A percentile compares a stretch with the other conserved stretches of the same genome.
Evolutionary conservation across 176 grass and related monocot species (phyloP).

Genomic region (Eleusine coracana): DNA sequence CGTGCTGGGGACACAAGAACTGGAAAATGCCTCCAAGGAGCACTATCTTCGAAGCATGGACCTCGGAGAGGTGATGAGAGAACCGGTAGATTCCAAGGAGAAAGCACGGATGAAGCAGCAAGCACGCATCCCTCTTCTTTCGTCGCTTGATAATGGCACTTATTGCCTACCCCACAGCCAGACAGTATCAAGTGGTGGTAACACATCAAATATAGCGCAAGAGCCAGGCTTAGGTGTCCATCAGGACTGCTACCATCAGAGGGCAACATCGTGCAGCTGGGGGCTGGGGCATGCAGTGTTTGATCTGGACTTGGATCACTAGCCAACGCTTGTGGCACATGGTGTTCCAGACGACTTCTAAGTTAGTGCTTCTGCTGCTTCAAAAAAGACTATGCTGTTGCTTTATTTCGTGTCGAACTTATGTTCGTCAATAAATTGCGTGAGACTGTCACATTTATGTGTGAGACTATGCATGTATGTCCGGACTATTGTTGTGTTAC

Average conservation of each 20-base stretch:
- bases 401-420: neutral
- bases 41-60: constrained; percentile 42
- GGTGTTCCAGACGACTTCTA: neutral
- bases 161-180: constrained; percentile 46
- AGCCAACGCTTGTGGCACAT: neutral
- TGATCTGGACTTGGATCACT: constrained; percentile 61
- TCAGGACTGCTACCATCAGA: constrained; percentile 44
- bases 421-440: neutral
- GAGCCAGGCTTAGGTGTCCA: constrained; percentile 44
- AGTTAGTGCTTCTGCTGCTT: neutral
- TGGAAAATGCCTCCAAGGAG: constrained; percentile 45
- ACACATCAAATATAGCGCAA: constrained; percentile 55
- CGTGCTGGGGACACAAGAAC: constrained; percentile 41
- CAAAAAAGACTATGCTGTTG: neutral
- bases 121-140: constrained; percentile 38
- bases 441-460: neutral
- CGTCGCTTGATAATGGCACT: constrained; percentile 28
- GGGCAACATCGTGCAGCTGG: constrained; percentile 53
- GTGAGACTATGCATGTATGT: neutral
- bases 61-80: constrained; percentile 53
- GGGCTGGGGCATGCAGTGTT: constrained; percentile 60
- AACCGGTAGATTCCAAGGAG: constrained; percentile 55
- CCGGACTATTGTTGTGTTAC: neutral
- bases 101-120: constrained; percentile 53
- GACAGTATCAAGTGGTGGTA: constrained; percentile 32